Percentiles rank a stretch among this genome's conserved stretches.
These are phyloP conservation scores for Phytopythium oedochilum DNA, from an alignment of 352 stramenopile species.

Conservation along the genomic window DNA sequence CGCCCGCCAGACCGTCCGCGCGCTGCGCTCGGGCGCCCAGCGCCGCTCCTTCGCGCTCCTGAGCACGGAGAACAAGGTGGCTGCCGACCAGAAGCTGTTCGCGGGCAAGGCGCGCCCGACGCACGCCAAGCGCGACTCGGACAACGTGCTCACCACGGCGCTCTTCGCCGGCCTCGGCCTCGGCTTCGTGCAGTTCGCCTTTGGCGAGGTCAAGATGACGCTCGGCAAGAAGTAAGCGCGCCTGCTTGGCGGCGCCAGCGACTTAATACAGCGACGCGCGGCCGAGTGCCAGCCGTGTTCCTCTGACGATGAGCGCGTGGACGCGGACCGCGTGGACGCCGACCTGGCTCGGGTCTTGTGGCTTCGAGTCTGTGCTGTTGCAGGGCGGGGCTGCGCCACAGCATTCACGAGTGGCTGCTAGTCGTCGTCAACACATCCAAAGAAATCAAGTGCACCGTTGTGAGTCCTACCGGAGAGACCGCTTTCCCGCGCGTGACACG, in stretches of 20 bases:
- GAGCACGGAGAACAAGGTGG: slow-evolving; percentile 64
- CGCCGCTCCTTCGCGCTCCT: slow-evolving; percentile 54
- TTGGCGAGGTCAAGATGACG: slow-evolving; percentile 63
- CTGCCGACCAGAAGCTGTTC: slow-evolving; percentile 66
- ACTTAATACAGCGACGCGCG: not conserved
- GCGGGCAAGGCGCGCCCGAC: slow-evolving; percentile 46
- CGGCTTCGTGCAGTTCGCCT: slow-evolving; percentile 53
- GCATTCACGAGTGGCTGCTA: no score
- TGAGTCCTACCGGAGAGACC: no score
- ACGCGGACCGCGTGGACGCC: no score
- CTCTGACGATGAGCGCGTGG: no score
- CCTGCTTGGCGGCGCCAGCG: not conserved
- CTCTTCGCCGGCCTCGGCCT: slow-evolving; percentile 44
- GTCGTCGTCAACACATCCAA: no score
- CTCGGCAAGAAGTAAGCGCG: slow-evolving; percentile 49
- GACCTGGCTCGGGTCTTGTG: no score
- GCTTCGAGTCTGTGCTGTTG: no score
- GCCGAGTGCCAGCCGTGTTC: no score
- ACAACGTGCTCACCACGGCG: slow-evolving; percentile 30
- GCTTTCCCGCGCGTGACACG: no score
- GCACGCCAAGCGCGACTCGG: slow-evolving; percentile 60
- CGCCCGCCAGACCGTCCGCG: slow-evolving; percentile 42
- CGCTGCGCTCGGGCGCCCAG: slow-evolving; percentile 24
- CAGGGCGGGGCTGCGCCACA: no score
- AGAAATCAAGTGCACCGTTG: no score